Evolutionary conservation across 2,329 filamentous ascomycete species (phyloP).

Genomic region (Aspergillus arachidicola): DNA sequence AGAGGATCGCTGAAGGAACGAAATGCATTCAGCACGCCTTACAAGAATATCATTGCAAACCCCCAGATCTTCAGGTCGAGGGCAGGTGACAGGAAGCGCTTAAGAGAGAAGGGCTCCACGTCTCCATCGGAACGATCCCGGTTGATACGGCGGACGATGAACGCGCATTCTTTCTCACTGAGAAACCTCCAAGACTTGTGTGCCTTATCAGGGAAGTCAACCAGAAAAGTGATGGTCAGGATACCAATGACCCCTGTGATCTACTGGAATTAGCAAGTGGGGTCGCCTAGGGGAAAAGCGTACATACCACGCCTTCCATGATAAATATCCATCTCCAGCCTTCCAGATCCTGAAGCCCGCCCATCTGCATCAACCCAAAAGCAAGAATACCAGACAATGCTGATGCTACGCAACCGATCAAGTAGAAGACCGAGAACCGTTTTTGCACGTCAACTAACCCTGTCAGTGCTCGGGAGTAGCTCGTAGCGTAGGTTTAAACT

Average conservation of each 20-base stretch:
- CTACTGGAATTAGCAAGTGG: conserved; percentile 15
- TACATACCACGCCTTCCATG: conserved; percentile 49
- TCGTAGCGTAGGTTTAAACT: conserved; percentile 7
- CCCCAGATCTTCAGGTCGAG: conserved; percentile 58
- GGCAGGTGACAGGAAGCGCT: conserved; percentile 50
- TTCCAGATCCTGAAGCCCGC: conserved; percentile 45
- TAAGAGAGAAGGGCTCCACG: conserved; percentile 49
- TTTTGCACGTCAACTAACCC: conserved; percentile 33
- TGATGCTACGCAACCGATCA: conserved; percentile 51
- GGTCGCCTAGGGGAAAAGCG: no score
- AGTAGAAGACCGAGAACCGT: conserved; percentile 49
- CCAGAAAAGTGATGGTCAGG: conserved; percentile 36
- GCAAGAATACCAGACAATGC: conserved; percentile 52
- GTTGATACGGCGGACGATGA: conserved; percentile 55
- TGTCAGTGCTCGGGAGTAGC: conserved; percentile 4
- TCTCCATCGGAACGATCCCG: conserved; percentile 56
- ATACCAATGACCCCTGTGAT: conserved; percentile 30
- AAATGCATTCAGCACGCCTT: conserved; percentile 35
- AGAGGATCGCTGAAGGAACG: conserved; percentile 22
- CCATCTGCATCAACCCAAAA: conserved; percentile 43
- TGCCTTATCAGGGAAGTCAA: conserved; percentile 41
- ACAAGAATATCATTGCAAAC: conserved; percentile 55
- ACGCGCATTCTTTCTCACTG: conserved; percentile 46
- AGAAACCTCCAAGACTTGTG: conserved; percentile 39
- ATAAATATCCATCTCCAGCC: conserved; percentile 61